A percentile compares a stretch with the other conserved stretches of the same genome.
phyloP scores from a whole-genome alignment of 805 yeast species.

The Candida nitratophila region DNA sequence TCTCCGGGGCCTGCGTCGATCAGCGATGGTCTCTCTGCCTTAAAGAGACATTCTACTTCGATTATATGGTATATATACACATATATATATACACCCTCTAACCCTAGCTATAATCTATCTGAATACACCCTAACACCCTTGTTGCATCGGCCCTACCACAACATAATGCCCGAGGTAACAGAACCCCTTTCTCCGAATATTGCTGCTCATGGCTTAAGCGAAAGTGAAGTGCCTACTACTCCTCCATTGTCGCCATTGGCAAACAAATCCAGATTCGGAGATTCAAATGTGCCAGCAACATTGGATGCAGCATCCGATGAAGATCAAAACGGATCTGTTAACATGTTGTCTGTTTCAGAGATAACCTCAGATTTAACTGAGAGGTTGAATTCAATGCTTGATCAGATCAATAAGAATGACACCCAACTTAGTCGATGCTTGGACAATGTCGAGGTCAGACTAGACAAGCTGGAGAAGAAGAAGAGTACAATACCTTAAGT shows the following conservation, averaged over 20 bases:
- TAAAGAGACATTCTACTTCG: no score
- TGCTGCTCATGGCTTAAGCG: neutral
- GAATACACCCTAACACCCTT: no score
- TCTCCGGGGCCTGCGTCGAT: no score
- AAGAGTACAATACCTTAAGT: no score
- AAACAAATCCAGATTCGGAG: neutral
- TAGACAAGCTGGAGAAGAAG: constrained; percentile 8
- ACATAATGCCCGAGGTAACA: neutral
- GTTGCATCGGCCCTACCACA: no score
- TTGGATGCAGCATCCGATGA: neutral
- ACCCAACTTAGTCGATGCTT: constrained; percentile 12
- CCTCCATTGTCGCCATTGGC: neutral
- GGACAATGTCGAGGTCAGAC: constrained; percentile 13
- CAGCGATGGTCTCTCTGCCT: no score
- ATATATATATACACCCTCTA: no score
- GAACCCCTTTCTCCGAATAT: neutral
- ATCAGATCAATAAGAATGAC: constrained; percentile 17
- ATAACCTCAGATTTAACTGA: constrained; percentile 15
- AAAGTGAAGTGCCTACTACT: neutral
- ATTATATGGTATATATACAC: no score
- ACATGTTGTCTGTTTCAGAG: constrained; percentile 16
- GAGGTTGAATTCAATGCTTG: constrained; percentile 13
- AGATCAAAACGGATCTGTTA: neutral
- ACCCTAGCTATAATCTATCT: no score
- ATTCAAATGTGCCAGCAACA: neutral